These are phyloP conservation scores for Cystobasidiopsis lactophilus DNA, from an alignment of 768 basidiomycete species.

Conservation along the genomic window DNA sequence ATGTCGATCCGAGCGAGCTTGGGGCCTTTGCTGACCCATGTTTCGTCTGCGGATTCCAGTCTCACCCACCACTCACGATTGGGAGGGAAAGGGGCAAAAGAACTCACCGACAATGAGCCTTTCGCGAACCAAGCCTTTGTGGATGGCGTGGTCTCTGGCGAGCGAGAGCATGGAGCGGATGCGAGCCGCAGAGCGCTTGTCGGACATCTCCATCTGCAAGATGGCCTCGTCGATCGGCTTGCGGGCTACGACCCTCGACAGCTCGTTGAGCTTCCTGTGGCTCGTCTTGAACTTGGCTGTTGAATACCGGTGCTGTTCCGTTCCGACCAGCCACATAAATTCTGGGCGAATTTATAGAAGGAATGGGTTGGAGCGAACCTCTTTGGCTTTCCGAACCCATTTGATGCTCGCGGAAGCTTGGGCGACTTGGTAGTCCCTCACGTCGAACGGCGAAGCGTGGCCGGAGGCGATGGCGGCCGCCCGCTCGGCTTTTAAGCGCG, in stretches of 20 bases:
- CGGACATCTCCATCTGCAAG: slow-evolving; percentile 86
- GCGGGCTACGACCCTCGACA: slow-evolving; percentile 62
- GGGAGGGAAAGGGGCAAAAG: not conserved
- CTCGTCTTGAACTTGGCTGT: slow-evolving; percentile 86
- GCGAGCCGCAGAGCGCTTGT: slow-evolving; percentile 67
- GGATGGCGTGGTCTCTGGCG: slow-evolving; percentile 65
- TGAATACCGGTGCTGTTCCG: slow-evolving; percentile 86
- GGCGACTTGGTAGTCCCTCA: too few relatives aligned
- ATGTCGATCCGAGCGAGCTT: slow-evolving; percentile 49
- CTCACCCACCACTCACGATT: not conserved
- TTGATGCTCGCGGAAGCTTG: too few relatives aligned
- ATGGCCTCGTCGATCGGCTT: slow-evolving; percentile 89
- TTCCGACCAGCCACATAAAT: too few relatives aligned
- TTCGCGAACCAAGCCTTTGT: slow-evolving; percentile 47
- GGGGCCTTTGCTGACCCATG: slow-evolving; percentile 79
- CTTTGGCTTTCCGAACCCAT: too few relatives aligned
- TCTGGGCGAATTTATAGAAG: too few relatives aligned
- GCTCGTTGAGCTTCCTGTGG: slow-evolving; percentile 61
- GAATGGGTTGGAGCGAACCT: too few relatives aligned
- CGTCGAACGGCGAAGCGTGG: too few relatives aligned
- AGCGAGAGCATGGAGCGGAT: slow-evolving; percentile 73
- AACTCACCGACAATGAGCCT: slow-evolving; percentile 63
- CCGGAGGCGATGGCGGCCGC: too few relatives aligned
- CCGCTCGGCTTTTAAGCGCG: too few relatives aligned
- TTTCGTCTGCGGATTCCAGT: slow-evolving; percentile 39